phyloP scores from a whole-genome alignment of 768 basidiomycete species.

The Mycena crocata region DNA sequence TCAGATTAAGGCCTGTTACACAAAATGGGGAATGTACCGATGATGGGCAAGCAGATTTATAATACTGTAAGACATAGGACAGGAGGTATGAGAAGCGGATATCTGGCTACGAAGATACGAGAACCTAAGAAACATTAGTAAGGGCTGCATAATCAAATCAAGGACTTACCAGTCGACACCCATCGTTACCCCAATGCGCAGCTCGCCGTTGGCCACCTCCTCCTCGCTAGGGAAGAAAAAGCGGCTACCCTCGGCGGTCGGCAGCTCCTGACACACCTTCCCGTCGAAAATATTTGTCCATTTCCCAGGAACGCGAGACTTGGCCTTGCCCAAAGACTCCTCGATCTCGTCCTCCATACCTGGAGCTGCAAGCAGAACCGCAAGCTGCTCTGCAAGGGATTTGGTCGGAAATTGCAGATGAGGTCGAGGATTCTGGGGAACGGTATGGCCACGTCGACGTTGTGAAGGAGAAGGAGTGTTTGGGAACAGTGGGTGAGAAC shows the following conservation, averaged over 20 bases:
- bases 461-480: neutral
- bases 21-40: neutral
- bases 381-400: slow-evolving; percentile 7
- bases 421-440: neutral
- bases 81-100: slow-evolving; percentile 48
- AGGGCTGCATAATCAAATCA: neutral
- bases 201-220: slow-evolving; percentile 36
- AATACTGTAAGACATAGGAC: slow-evolving; percentile 48
- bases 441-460: neutral
- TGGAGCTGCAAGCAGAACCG: neutral
- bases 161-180: slow-evolving; percentile 47
- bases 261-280: slow-evolving; percentile 34
- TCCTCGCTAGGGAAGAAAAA: slow-evolving; percentile 41
- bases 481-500: slow-evolving; percentile 2
- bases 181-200: slow-evolving; percentile 39
- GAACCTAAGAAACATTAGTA: slow-evolving; percentile 41
- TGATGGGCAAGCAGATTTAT: slow-evolving; percentile 40
- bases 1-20: neutral
- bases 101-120: slow-evolving; percentile 49
- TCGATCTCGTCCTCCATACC: neutral
- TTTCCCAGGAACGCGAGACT: neutral
- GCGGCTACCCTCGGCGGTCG: slow-evolving; percentile 36
- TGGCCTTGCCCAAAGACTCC: neutral
- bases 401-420: slow-evolving; percentile 11
- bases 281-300: slow-evolving; percentile 38